Conservation (phyloP, 2,329 filamentous ascomycete species). For the Diplodia seriata region DNA sequence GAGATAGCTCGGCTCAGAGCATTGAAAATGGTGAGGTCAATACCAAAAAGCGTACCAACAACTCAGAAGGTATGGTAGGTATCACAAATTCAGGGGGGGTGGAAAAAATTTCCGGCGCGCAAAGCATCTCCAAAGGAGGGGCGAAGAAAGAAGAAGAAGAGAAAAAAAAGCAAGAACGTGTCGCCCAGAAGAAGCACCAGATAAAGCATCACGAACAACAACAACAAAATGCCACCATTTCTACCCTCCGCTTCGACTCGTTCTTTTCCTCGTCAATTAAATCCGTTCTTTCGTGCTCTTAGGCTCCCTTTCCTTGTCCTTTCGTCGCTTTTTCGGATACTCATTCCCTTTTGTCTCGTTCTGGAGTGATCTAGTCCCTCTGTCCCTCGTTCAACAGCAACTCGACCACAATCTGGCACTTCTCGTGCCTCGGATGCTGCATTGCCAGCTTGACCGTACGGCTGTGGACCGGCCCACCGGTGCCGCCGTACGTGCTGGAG, state of each 20-base stretch:
- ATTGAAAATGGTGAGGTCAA: not conserved
- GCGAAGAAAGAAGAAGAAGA: not conserved
- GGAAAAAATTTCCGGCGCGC: not conserved
- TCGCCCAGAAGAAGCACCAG: not conserved
- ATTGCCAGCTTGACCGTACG: conserved; percentile 92
- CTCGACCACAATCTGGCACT: conserved; percentile 88
- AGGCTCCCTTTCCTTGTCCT: not conserved
- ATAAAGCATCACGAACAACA: not conserved
- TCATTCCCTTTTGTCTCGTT: not conserved
- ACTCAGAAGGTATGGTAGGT: conserved; percentile 4
- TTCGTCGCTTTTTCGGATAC: not conserved
- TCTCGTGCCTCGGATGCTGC: conserved; percentile 87
- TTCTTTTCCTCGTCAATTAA: no score
- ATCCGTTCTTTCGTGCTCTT: not conserved
- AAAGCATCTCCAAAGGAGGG: not conserved
- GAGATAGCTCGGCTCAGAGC: not conserved
- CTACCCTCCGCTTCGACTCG: no score
- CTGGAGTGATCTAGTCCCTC: conserved; percentile 13
- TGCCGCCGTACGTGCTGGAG: conserved; percentile 51
- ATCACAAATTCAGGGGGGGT: not conserved
- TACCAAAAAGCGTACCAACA: not conserved
- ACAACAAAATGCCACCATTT: no score
- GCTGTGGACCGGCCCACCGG: conserved; percentile 42
- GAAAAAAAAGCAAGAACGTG: not conserved
- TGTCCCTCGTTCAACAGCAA: conserved; percentile 85